Percentiles rank a stretch among this genome's conserved stretches.
Conservation (phyloP, 257 asterid species). For the Solanum sejunctum region DNA sequence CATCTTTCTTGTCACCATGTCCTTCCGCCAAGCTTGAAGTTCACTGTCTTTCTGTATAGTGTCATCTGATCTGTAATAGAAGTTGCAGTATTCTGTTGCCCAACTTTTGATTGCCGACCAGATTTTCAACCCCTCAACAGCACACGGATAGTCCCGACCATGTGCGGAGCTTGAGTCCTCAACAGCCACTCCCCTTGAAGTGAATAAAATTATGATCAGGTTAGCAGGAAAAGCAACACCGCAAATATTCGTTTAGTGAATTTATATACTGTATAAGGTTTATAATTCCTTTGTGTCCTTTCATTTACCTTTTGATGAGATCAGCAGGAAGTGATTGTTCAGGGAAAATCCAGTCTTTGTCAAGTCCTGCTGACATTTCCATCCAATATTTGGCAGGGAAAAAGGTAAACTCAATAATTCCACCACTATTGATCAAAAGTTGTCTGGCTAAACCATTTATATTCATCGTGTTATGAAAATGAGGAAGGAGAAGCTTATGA, state of each 20-base stretch:
- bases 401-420: no score
- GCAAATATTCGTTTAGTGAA: not conserved
- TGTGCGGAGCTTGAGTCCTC: slow-evolving; percentile 38
- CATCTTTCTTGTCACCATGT: slow-evolving; percentile 59
- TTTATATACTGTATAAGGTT: not conserved
- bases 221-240: not conserved
- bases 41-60: slow-evolving; percentile 34
- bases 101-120: slow-evolving; percentile 74
- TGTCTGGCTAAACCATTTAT: no score
- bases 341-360: slow-evolving; percentile 52
- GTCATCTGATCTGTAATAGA: slow-evolving; percentile 46
- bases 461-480: no score
- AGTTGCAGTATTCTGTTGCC: no score
- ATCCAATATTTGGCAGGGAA: slow-evolving; percentile 45
- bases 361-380: slow-evolving; percentile 51
- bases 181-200: slow-evolving; percentile 52
- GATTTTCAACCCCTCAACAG: slow-evolving; percentile 71
- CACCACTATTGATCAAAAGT: no score
- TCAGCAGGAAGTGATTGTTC: slow-evolving; percentile 78
- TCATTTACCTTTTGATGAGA: slow-evolving; percentile 34
- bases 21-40: slow-evolving; percentile 85
- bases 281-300: not conserved
- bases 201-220: not conserved
- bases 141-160: slow-evolving; percentile 67
- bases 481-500: no score